phyloP scores from a whole-genome alignment of 495 filamentous ascomycete species.

The Penicillium canescens region DNA sequence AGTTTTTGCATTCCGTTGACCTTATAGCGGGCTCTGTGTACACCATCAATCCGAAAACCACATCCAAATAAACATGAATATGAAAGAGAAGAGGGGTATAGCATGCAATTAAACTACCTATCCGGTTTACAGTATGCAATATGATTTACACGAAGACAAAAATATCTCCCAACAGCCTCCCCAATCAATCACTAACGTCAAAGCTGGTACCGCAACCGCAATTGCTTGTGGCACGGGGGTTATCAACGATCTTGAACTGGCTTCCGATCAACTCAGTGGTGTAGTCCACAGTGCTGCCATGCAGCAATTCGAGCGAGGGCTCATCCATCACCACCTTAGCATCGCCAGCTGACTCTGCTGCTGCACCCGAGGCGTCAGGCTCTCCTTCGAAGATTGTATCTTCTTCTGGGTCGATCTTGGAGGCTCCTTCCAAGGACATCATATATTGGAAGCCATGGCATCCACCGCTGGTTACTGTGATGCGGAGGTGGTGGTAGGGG shows the following conservation, averaged over 20 bases:
- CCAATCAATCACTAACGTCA: conserved; percentile 69
- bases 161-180: background rate
- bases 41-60: too few species aligned
- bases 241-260: conserved; percentile 95
- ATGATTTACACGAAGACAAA: conserved; percentile 21
- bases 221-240: conserved; percentile 85
- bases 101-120: conserved; percentile 28
- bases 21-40: too few species aligned
- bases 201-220: conserved; percentile 99
- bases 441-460: conserved; percentile 98
- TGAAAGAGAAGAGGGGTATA: conserved; percentile 28
- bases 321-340: conserved; percentile 90
- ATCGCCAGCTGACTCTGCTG: conserved; percentile 42
- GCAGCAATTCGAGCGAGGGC: conserved; percentile 82
- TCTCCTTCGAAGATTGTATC: conserved; percentile 65
- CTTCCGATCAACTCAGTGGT: conserved; percentile 97
- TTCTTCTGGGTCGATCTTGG: conserved; percentile 65
- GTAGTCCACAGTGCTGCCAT: conserved; percentile 92
- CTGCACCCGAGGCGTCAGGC: conserved; percentile 16
- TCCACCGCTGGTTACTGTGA: conserved; percentile 87
- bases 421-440: conserved; percentile 73
- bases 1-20: too few species aligned
- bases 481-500: conserved; percentile 79
- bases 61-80: too few species aligned
- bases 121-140: conserved; percentile 14